Conservation (phyloP, 208 protist species). For the Leishmania tropica region DNA sequence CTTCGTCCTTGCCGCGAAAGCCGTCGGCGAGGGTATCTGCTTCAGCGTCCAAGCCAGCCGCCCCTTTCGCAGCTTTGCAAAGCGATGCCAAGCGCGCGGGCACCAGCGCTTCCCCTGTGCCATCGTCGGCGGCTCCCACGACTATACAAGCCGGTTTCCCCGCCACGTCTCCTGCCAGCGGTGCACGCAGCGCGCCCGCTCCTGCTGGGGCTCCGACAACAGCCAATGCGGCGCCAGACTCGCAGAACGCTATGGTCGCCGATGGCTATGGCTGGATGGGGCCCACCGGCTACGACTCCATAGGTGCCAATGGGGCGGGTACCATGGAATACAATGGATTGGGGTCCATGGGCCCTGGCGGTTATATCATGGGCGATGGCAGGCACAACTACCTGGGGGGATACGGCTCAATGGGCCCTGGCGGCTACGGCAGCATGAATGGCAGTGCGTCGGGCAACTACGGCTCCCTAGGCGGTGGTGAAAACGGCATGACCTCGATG, state of each 20-base stretch:
- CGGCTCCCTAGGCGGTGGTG: conserved; percentile 12
- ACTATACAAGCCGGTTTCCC: not conserved
- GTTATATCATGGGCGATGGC: not conserved
- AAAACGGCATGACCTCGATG: conserved; percentile 26
- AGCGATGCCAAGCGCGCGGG: not conserved
- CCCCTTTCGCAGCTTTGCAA: not conserved
- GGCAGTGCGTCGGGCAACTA: conserved; percentile 6
- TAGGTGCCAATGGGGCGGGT: not conserved
- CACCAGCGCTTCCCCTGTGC: not conserved
- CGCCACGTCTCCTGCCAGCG: not conserved
- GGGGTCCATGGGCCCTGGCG: not conserved
- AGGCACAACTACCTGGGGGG: conserved; percentile 2
- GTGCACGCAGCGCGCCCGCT: not conserved
- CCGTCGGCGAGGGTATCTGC: not conserved
- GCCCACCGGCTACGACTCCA: not conserved
- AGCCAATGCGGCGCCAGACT: not conserved
- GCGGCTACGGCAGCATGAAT: conserved; percentile 17
- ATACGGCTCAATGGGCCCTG: conserved; percentile 24
- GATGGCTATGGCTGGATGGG: conserved; percentile 23
- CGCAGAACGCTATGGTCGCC: conserved; percentile 9
- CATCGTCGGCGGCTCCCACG: not conserved
- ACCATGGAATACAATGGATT: not conserved
- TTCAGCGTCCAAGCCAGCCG: not conserved
- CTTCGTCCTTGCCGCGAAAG: not conserved
- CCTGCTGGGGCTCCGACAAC: not conserved